Conservation (phyloP, 2,329 filamentous ascomycete species). For the Fusarium foetens region DNA sequence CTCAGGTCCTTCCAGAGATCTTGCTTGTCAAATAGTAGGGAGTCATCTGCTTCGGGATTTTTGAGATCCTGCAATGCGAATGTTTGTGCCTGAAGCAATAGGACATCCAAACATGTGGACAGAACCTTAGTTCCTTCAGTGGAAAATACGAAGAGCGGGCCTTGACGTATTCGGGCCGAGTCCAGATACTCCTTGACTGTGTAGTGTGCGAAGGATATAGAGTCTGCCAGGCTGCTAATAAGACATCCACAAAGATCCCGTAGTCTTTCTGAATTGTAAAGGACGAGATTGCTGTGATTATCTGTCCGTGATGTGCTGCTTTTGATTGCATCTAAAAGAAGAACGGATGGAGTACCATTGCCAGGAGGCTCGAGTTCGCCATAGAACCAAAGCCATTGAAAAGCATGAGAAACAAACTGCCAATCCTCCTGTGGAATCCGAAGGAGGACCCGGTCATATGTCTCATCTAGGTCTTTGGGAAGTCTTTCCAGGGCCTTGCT, state of each 20-base stretch:
- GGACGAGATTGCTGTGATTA: fast-evolving
- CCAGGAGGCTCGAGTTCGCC: fast-evolving
- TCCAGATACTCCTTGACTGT: background rate
- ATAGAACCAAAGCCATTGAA: background rate
- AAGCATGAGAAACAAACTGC: background rate
- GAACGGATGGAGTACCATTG: fast-evolving
- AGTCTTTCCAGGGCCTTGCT: fast-evolving
- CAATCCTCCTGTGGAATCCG: fast-evolving
- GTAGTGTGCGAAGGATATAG: background rate
- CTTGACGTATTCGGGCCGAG: fast-evolving
- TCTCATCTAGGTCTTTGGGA: background rate
- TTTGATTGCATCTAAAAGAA: fast-evolving
- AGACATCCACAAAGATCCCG: background rate
- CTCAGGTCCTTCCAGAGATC: fast-evolving
- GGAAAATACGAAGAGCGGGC: fast-evolving
- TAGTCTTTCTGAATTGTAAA: background rate
- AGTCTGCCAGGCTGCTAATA: fast-evolving
- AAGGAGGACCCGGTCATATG: fast-evolving
- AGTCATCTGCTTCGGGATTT: fast-evolving
- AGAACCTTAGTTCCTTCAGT: fast-evolving
- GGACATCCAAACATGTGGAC: fast-evolving
- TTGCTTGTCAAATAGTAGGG: fast-evolving
- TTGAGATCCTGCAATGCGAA: fast-evolving
- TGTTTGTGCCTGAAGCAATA: fast-evolving
- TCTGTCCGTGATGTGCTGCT: fast-evolving